Evolutionary conservation across 2,329 filamentous ascomycete species (phyloP).

Genomic region (Nemania abortiva): DNA sequence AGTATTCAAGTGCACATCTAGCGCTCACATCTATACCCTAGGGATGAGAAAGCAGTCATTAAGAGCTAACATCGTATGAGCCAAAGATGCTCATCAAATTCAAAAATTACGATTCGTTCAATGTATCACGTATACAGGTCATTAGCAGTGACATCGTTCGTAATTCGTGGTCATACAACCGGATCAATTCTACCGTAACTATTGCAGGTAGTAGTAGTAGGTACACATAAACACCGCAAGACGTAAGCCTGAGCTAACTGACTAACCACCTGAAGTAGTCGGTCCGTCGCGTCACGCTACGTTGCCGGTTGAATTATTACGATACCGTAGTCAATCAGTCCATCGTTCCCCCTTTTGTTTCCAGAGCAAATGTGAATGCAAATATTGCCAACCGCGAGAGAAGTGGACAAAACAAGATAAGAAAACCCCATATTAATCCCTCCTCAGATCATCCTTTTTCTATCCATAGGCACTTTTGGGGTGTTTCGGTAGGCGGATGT

Average conservation of each 20-base stretch:
- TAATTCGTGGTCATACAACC: background rate
- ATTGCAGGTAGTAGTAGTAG: slow-evolving; percentile 17
- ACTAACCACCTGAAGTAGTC: slow-evolving; percentile 6
- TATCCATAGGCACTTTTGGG: slow-evolving; percentile 16
- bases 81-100: too few species aligned
- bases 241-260: slow-evolving; percentile 8
- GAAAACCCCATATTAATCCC: slow-evolving; percentile 25
- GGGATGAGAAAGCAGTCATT: background rate
- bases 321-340: slow-evolving; percentile 10
- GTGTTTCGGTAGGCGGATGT: background rate
- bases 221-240: slow-evolving; percentile 33
- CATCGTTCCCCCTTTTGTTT: slow-evolving; percentile 10
- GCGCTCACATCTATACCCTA: background rate
- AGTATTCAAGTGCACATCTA: too few species aligned
- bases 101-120: background rate
- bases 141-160: background rate
- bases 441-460: slow-evolving; percentile 13
- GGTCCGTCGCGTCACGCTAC: background rate
- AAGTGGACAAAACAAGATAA: background rate
- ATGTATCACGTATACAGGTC: background rate
- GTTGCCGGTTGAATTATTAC: slow-evolving; percentile 18
- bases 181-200: slow-evolving; percentile 27
- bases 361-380: slow-evolving; percentile 25
- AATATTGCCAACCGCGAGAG: slow-evolving; percentile 11
- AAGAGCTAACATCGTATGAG: background rate